These are phyloP conservation scores for Colletotrichum eleusines DNA, from an alignment of 2,329 filamentous ascomycete genomes.

Conservation along the genomic window DNA sequence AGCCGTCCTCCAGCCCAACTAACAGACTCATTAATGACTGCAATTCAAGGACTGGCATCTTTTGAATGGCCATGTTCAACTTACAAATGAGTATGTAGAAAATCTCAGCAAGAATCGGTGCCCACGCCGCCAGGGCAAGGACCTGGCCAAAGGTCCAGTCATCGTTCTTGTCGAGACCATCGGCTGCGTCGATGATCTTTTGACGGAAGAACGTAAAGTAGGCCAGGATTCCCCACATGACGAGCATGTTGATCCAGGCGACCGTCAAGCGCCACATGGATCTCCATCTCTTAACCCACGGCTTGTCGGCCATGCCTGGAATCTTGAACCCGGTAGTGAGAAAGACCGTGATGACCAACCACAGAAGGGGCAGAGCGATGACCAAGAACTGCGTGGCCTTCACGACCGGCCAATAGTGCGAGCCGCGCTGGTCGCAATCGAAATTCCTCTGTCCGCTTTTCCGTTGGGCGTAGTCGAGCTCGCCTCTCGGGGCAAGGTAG, in stretches of 20 bases:
- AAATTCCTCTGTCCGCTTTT: constrained; percentile 35
- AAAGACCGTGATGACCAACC: constrained; percentile 23
- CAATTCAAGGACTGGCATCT: background rate
- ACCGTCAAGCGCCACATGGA: constrained; percentile 31
- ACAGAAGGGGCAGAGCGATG: constrained; percentile 24
- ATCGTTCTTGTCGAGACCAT: constrained; percentile 43
- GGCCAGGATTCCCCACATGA: constrained; percentile 48
- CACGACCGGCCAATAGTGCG: constrained; percentile 37
- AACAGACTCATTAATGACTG: background rate
- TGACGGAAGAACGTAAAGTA: constrained; percentile 46
- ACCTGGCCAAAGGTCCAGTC: constrained; percentile 51
- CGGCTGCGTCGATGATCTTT: constrained; percentile 36
- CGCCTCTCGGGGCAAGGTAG: constrained; percentile 29
- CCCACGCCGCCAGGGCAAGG: constrained; percentile 48
- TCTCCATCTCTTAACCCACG: constrained; percentile 26
- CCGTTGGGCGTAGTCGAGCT: constrained; percentile 24
- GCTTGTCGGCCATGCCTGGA: constrained; percentile 26
- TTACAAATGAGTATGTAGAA: constrained; percentile 46
- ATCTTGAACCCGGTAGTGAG: constrained; percentile 32
- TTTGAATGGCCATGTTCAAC: constrained; percentile 14
- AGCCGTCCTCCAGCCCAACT: constrained; percentile 38
- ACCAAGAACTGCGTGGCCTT: constrained; percentile 36
- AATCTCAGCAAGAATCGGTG: constrained; percentile 47
- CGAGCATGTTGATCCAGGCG: constrained; percentile 37
- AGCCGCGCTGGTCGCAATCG: constrained; percentile 38